phyloP scores from a whole-genome alignment of 768 basidiomycete species.

The Nevesoporus exiguus region DNA sequence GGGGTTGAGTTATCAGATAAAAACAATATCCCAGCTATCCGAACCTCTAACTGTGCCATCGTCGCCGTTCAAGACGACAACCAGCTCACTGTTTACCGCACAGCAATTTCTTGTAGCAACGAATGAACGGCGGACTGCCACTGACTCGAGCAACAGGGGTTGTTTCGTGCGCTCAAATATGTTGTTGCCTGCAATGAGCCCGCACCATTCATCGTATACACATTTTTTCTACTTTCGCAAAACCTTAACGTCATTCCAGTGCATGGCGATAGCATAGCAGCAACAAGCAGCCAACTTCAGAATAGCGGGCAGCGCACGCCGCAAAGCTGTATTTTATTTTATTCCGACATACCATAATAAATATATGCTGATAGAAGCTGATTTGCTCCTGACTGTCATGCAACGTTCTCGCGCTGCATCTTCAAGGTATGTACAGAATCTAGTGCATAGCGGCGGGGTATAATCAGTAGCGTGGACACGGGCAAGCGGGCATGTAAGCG shows the following conservation, averaged over 20 bases:
- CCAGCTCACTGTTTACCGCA: neutral
- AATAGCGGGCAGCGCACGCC: conserved; percentile 1
- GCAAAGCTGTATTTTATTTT: neutral
- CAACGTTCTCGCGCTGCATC: neutral
- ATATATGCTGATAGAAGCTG: neutral
- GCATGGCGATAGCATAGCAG: neutral
- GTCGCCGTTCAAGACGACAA: neutral
- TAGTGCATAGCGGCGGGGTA: neutral
- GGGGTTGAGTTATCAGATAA: conserved; percentile 6
- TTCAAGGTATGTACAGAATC: neutral
- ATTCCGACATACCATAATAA: neutral
- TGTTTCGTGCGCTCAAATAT: neutral
- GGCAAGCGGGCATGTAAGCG: conserved; percentile 3
- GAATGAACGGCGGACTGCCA: neutral
- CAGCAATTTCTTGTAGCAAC: neutral
- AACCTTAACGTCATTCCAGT: neutral
- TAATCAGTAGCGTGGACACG: conserved; percentile 4
- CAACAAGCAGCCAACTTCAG: neutral
- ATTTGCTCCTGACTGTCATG: conserved; percentile 4
- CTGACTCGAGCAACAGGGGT: neutral
- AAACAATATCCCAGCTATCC: neutral
- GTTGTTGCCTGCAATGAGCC: neutral
- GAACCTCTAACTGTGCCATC: conserved; percentile 1
- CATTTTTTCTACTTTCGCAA: neutral
- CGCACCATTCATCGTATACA: neutral